Evolutionary conservation across 805 yeast genomes (phyloP).

Genomic region (Kregervanrija fluxuum): DNA sequence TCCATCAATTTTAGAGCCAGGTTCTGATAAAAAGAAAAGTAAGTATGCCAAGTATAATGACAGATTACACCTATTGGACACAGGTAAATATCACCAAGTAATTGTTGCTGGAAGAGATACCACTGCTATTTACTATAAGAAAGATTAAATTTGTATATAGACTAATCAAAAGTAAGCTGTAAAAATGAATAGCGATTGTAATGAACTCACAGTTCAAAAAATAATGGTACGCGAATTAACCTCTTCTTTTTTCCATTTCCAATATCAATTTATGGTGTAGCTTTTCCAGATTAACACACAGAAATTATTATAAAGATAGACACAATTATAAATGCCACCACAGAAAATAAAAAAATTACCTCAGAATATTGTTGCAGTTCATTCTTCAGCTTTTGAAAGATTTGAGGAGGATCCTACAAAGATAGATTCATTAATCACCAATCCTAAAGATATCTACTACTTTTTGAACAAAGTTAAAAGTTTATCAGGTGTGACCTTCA

Average conservation of each 20-base stretch:
- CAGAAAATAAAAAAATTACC: too few relatives aligned
- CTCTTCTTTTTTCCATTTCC: too few relatives aligned
- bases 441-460: background rate
- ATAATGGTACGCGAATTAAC: too few relatives aligned
- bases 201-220: too few relatives aligned
- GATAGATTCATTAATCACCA: background rate
- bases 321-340: too few relatives aligned
- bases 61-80: slow-evolving; percentile 38
- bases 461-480: background rate
- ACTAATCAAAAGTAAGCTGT: background rate
- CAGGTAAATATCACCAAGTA: slow-evolving; percentile 40
- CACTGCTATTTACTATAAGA: slow-evolving; percentile 56
- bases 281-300: too few relatives aligned
- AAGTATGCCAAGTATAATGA: slow-evolving; percentile 28
- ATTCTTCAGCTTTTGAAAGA: too few relatives aligned
- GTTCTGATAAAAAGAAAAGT: slow-evolving; percentile 1
- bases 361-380: too few relatives aligned
- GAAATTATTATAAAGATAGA: too few relatives aligned
- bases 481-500: background rate
- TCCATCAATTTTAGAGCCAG: slow-evolving; percentile 56
- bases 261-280: too few relatives aligned
- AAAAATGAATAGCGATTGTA: too few relatives aligned
- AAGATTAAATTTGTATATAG: background rate
- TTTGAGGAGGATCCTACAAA: too few relatives aligned
- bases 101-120: slow-evolving; percentile 55